Base-by-base conservation (phyloP, 805 yeast genomes). In the Sungouiozyma intestinalis region DNA sequence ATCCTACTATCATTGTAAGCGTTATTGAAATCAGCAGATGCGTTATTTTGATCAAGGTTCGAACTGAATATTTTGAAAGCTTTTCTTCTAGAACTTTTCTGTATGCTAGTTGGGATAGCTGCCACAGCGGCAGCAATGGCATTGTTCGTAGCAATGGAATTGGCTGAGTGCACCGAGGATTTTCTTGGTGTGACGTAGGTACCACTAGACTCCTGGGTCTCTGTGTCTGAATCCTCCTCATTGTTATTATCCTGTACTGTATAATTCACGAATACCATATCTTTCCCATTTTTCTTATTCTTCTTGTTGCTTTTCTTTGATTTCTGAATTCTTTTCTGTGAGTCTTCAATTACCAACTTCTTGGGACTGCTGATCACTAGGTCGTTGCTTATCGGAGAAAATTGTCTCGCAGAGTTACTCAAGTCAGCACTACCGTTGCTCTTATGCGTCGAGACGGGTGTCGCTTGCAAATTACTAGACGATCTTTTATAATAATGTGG, bases 201-300 rank as follows among this genome's bases (percentile, higher is more conserved):
- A 24, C 29, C 29, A 11, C 11, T 11, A 8, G 34, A 21, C 8
- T 21, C 17, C 11, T 35, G 15, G 2, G 24, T n/a, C 6, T n/a
- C 18, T 16, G 9, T 24, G 17, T 17, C 18, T 15, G 34, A 16
- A 27, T 35, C 39, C 4, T 38, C 17, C 3, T 41, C 33, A 17
- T 40, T 34, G 13, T 15, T 16, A 8, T 35, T 47, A 31, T 58
- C 62, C 36, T 58, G 62, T 7, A 60, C 63, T 16, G 63, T 58
- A 40, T 58, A 60, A 45, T 60, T 60, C 7, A 60, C 64, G 42
- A 60, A 60, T 4, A 58, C 62, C 61, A 60, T 58, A 21, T 52
- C 56, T 14, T 58, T 55, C 13, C 48, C 44, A 31, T 45, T 52
- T 34, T 44, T 49, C 40, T 40, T 37, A 18, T 40, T 41, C 39